Conservation (phyloP, 495 filamentous ascomycete genomes). For the Podospora didyma region DNA sequence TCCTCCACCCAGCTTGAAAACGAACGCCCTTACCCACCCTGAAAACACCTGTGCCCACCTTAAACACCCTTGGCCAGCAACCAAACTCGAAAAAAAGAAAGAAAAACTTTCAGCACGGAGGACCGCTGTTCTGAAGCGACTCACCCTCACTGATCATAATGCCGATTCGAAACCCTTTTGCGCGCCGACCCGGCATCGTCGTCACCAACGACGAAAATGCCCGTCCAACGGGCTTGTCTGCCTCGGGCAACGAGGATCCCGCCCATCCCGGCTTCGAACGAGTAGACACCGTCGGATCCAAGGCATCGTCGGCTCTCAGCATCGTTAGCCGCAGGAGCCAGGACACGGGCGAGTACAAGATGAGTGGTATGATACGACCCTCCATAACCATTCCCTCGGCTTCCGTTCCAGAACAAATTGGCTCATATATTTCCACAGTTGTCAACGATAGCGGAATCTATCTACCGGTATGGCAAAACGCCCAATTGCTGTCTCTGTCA, state of each 20-base stretch:
- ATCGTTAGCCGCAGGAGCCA: constrained; percentile 51
- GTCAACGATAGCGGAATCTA: constrained; percentile 97
- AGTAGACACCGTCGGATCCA: constrained; percentile 53
- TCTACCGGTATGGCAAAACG: constrained; percentile 66
- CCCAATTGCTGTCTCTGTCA: neutral
- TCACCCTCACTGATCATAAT: too few species aligned
- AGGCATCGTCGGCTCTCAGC: constrained; percentile 56
- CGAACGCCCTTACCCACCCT: neutral
- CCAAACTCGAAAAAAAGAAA: too few species aligned
- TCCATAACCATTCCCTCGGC: neutral
- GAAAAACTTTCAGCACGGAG: too few species aligned
- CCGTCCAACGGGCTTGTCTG: constrained; percentile 38
- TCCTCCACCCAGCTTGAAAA: neutral
- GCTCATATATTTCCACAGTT: constrained; percentile 53
- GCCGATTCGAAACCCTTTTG: constrained; percentile 76
- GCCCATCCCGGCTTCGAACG: constrained; percentile 48
- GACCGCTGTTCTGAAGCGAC: too few species aligned
- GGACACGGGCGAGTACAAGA: constrained; percentile 72
- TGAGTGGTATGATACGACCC: constrained; percentile 62
- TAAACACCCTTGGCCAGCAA: too few species aligned
- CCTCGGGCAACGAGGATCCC: constrained; percentile 12
- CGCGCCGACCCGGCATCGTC: constrained; percentile 50
- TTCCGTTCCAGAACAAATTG: neutral
- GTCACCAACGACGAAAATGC: constrained; percentile 50
- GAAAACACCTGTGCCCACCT: neutral